Evolutionary conservation across 441 rosid genomes (phyloP).

Genomic region (Croton setiger): DNA sequence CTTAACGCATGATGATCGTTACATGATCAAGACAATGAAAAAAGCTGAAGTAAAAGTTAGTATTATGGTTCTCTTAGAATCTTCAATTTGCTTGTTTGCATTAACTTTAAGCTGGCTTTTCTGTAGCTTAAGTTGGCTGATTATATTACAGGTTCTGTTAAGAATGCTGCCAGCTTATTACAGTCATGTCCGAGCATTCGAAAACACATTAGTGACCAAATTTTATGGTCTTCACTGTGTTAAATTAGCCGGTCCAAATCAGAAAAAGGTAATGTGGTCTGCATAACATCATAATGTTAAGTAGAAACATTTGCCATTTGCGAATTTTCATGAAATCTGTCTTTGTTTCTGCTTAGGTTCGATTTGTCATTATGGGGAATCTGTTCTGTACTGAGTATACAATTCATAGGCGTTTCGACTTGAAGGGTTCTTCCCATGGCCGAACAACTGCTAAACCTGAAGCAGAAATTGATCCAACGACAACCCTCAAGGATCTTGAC

Average conservation of each 20-base stretch:
- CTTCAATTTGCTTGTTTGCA: background rate
- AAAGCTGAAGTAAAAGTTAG: slow-evolving; percentile 98
- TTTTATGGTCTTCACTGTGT: slow-evolving; percentile 94
- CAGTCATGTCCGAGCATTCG: slow-evolving; percentile 81
- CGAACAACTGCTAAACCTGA: slow-evolving; percentile 83
- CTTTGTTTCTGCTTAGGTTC: slow-evolving; percentile 47
- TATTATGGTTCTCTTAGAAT: background rate
- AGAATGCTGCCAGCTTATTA: slow-evolving; percentile 98
- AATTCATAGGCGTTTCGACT: slow-evolving; percentile 87
- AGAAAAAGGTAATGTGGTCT: slow-evolving; percentile 64
- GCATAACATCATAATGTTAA: slow-evolving; percentile 10
- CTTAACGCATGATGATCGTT: slow-evolving; percentile 82
- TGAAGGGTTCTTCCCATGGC: slow-evolving; percentile 97
- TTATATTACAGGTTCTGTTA: slow-evolving; percentile 66
- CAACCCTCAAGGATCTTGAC: slow-evolving; percentile 96
- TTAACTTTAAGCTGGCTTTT: background rate
- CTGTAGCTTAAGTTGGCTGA: background rate
- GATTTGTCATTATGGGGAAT: slow-evolving; percentile 96
- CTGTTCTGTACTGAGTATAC: slow-evolving; percentile 73
- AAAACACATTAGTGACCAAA: slow-evolving; percentile 85
- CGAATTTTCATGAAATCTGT: slow-evolving; percentile 7
- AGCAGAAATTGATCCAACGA: slow-evolving; percentile 77
- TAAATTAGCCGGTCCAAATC: slow-evolving; percentile 75
- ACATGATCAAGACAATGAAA: slow-evolving; percentile 98
- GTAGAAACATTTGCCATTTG: slow-evolving; percentile 4